phyloP scores from a whole-genome alignment of 2,329 filamentous ascomycete species.

The Talaromyces pinophilus region DNA sequence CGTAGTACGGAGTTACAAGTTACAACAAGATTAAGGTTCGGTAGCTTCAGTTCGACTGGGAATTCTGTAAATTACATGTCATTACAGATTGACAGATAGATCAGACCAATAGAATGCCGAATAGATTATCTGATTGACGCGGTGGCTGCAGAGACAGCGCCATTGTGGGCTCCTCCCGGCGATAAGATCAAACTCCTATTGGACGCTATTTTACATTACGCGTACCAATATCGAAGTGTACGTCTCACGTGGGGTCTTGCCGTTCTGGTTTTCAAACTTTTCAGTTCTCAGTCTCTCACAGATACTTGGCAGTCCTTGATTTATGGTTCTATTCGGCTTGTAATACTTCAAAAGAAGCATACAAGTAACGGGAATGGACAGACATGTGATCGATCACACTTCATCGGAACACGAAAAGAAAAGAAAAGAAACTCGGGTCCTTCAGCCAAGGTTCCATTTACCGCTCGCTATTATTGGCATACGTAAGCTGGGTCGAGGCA shows the following conservation, averaged over 20 bases:
- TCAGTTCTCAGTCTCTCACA: not conserved
- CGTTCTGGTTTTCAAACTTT: not conserved
- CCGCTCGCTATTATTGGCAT: not conserved
- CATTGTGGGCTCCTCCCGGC: not conserved
- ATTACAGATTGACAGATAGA: not conserved
- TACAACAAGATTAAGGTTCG: not conserved
- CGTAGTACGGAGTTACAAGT: constrained; percentile 11
- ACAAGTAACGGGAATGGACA: not conserved
- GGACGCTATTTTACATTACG: not conserved
- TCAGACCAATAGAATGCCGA: not conserved
- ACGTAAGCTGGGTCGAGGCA: constrained; percentile 4
- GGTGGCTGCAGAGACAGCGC: not conserved
- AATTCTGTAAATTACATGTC: not conserved
- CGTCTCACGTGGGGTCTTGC: constrained; percentile 4
- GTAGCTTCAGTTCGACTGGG: not conserved
- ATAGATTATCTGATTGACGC: constrained; percentile 6
- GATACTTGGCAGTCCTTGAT: not conserved
- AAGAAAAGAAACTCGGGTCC: not conserved
- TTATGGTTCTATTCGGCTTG: not conserved
- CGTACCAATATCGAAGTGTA: not conserved
- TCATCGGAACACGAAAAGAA: not conserved
- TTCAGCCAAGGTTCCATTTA: not conserved
- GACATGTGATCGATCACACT: not conserved
- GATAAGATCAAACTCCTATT: not conserved
- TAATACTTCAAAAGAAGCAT: not conserved